These are phyloP conservation scores for Cladophialophora carrionii DNA, from an alignment of 2,329 filamentous ascomycete species.

Conservation along the genomic window DNA sequence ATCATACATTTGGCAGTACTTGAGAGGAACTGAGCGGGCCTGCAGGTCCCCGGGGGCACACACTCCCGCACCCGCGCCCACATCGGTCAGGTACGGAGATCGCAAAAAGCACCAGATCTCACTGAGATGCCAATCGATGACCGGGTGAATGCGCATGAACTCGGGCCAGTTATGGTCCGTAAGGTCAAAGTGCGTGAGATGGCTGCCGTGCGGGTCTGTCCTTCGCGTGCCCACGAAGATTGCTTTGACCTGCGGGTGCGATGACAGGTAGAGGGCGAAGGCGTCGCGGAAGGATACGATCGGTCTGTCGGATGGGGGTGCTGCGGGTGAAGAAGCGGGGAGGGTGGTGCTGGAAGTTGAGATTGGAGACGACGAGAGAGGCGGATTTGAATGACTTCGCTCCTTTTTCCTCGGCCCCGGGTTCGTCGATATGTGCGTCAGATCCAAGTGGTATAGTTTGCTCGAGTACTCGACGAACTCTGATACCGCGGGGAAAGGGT, in stretches of 20 bases:
- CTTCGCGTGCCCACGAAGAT: constrained; percentile 86
- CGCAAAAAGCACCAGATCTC: constrained; percentile 87
- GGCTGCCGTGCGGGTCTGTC: constrained; percentile 86
- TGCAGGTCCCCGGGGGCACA: no score
- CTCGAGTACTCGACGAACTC: constrained; percentile 74
- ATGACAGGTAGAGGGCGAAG: constrained; percentile 72
- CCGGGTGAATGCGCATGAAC: constrained; percentile 91
- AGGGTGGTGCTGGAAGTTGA: constrained; percentile 2
- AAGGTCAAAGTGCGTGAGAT: constrained; percentile 77
- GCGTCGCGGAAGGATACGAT: constrained; percentile 70
- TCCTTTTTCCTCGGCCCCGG: constrained; percentile 45
- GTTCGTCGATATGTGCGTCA: constrained; percentile 71
- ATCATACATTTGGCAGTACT: constrained; percentile 88
- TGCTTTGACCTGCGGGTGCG: constrained; percentile 63
- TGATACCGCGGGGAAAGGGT: constrained; percentile 86
- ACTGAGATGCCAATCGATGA: constrained; percentile 96
- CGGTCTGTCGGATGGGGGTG: constrained; percentile 18
- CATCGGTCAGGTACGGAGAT: constrained; percentile 62
- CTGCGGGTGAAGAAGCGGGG: neutral
- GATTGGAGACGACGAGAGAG: neutral
- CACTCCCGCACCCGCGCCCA: neutral
- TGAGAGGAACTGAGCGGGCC: constrained; percentile 49
- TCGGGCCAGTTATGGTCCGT: constrained; percentile 89
- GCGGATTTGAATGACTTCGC: constrained; percentile 33
- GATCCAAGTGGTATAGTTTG: constrained; percentile 70